phyloP scores from a whole-genome alignment of 2,329 filamentous ascomycete species.

The Fusarium denticulatum region DNA sequence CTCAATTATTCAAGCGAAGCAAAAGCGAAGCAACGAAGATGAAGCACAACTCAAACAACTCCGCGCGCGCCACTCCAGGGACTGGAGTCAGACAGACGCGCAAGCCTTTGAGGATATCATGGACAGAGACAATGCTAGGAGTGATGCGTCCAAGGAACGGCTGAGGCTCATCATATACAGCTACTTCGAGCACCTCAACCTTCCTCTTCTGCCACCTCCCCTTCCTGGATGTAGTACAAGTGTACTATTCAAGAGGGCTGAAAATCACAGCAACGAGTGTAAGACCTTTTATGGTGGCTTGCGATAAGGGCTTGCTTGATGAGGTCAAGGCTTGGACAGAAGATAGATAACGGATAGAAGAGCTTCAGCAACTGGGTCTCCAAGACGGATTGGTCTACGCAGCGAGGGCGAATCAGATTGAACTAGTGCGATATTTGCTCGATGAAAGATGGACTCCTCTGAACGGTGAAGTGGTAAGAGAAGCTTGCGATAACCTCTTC shows the following conservation, averaged over 20 bases:
- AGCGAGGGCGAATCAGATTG: neutral
- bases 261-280: neutral
- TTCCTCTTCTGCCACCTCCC: neutral
- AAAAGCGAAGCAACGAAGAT: neutral
- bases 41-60: neutral
- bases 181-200: neutral
- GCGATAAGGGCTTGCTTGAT: neutral
- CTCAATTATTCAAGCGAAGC: neutral
- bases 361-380: neutral
- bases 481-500: neutral
- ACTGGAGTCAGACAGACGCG: neutral
- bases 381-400: neutral
- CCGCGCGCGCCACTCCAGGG: neutral
- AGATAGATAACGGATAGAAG: neutral
- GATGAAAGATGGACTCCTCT: neutral
- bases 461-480: neutral
- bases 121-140: neutral
- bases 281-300: neutral
- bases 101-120: neutral
- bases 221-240: neutral
- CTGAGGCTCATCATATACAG: neutral
- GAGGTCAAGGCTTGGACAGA: neutral
- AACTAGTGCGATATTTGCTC: neutral
- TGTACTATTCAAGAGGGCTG: neutral
- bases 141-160: neutral